phyloP scores from a whole-genome alignment of 1,139 yeast genomes.

The Lodderomyces pseudojiufengensis region DNA sequence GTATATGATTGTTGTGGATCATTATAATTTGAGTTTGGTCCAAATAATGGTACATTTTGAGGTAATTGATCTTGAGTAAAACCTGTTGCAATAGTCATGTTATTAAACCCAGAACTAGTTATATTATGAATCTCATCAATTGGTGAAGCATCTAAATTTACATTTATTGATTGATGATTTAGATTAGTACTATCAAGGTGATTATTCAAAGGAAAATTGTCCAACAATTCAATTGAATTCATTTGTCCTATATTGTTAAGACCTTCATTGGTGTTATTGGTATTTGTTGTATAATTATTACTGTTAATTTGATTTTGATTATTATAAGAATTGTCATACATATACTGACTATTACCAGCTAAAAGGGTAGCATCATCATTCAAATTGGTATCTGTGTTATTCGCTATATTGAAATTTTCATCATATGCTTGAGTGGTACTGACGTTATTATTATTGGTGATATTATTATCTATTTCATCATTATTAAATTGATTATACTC shows the following conservation, averaged over 20 bases:
- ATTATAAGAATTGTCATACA: no score
- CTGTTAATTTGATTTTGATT: neutral
- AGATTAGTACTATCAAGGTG: neutral
- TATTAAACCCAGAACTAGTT: neutral
- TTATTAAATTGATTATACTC: conserved; percentile 7
- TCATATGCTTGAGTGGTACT: neutral
- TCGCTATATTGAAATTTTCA: neutral
- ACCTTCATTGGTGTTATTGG: neutral
- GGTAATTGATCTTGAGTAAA: no score
- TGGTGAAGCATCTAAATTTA: conserved; percentile 10
- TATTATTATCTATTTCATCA: neutral
- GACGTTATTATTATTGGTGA: conserved; percentile 1
- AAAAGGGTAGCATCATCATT: conserved; percentile 9
- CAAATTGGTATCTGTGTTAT: conserved; percentile 7
- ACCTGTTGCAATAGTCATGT: no score
- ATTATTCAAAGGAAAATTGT: neutral
- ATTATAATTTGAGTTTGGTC: conserved; percentile 10
- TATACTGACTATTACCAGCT: no score
- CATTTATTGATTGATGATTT: conserved; percentile 8
- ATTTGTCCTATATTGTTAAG: no score
- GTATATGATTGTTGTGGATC: conserved; percentile 1
- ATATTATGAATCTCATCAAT: neutral
- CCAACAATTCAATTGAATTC: no score
- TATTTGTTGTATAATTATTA: neutral
- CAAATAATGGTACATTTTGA: no score